phyloP scores from a whole-genome alignment of 345 rosid species.

The Rhizophora apiculata region DNA sequence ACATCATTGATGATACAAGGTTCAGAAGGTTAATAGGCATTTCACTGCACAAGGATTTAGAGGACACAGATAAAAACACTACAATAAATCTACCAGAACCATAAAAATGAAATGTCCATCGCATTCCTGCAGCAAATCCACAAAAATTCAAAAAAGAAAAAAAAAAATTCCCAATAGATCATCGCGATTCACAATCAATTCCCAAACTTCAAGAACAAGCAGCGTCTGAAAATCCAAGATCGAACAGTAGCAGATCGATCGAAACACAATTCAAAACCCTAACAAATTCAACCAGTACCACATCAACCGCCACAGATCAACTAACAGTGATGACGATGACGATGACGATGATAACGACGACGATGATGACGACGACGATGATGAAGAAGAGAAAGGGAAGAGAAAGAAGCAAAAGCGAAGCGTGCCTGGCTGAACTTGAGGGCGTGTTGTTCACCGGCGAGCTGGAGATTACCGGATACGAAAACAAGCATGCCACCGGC shows the following conservation, averaged over 20 bases:
- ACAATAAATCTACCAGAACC: slow-evolving; percentile 16
- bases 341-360: no score
- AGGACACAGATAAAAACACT: no score
- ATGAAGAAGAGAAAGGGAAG: neutral
- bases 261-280: slow-evolving; percentile 5
- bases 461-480: slow-evolving; percentile 86
- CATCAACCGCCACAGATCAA: no score
- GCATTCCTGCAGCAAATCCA: no score
- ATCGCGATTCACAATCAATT: neutral
- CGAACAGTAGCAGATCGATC: slow-evolving; percentile 19
- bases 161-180: neutral
- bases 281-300: slow-evolving; percentile 7
- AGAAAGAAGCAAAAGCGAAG: no score
- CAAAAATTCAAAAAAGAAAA: neutral
- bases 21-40: no score
- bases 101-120: neutral
- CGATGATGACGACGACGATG: no score
- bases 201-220: neutral
- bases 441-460: slow-evolving; percentile 84
- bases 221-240: slow-evolving; percentile 15
- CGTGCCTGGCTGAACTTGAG: slow-evolving; percentile 88
- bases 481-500: slow-evolving; percentile 88
- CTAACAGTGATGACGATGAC: no score
- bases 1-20: no score
- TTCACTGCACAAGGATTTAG: no score